Percentiles rank a stretch among this genome's conserved stretches.
These are phyloP conservation scores for Spergularia marina DNA, from an alignment of 148 eudicot genomes.

Conservation along the genomic window DNA sequence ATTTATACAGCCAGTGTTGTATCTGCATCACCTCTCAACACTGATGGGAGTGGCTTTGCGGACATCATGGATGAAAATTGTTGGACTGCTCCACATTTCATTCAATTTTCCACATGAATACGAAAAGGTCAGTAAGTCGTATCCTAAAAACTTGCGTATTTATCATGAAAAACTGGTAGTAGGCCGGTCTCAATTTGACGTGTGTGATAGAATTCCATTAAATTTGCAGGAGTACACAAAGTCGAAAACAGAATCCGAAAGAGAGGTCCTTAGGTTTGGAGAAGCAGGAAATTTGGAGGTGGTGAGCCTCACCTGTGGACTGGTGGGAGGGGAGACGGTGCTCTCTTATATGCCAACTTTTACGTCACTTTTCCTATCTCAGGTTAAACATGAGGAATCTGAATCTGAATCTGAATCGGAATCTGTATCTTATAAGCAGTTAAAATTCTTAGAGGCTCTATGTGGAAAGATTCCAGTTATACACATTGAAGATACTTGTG, in stretches of 20 bases:
- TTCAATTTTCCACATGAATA: constrained; percentile 15
- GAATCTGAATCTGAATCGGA: no score
- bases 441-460: constrained; percentile 32
- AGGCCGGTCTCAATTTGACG: background rate
- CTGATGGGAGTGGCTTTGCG: constrained; percentile 40
- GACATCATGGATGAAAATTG: constrained; percentile 50
- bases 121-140: background rate
- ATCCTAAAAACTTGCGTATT: background rate
- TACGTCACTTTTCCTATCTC: constrained; percentile 14
- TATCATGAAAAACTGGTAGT: background rate
- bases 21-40: constrained; percentile 52
- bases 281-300: constrained; percentile 22
- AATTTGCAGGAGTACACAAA: constrained; percentile 33
- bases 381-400: background rate
- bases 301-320: constrained; percentile 36
- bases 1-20: constrained; percentile 51
- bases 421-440: background rate
- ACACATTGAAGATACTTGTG: constrained; percentile 45
- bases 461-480: constrained; percentile 42
- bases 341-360: constrained; percentile 21
- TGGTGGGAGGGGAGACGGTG: constrained; percentile 43
- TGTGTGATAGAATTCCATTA: background rate
- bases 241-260: constrained; percentile 52
- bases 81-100: constrained; percentile 57
- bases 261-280: constrained; percentile 29